Base-by-base conservation (phyloP, 352 stramenopile species). In the Saprolegnia parasitica region DNA sequence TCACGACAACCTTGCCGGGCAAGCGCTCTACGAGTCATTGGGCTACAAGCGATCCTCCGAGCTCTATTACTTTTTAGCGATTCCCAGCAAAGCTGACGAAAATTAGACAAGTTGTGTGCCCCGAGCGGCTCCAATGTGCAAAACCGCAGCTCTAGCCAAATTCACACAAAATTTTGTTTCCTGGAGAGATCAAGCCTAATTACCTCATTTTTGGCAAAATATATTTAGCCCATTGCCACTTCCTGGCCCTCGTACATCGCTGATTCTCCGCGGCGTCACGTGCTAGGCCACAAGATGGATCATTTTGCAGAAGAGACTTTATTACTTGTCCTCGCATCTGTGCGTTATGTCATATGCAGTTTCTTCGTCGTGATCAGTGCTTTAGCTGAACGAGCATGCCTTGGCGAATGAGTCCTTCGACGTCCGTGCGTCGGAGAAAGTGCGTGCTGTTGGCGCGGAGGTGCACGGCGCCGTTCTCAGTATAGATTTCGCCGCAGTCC, bases 401-500 rank as follows among this genome's bases (percentile, higher is more conserved):
- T 71, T 95, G 87, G 23, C 84, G 84, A 45, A 96, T 89, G 37
- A 95, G 74, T 72, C 88, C 80, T 73, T 96, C 87, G 35, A 93
- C 87, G 71, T 95, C 86, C 56, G 91, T 83, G 71, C 71, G 87
- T 18, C 89, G 86, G 58, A 97, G 71, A 52, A 96, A 95, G 65
- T 97, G 88, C 49, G 88, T 94, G 49, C 86, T 95, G 71, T 96
- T 91, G 16, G 76, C 81, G 47, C 91, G 77, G 39, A 97, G 75
- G 74, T 96, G 93, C 57, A 97, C 81, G 56, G 91, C 65, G 5
- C 85, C 90, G 72, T 84, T 93, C 72, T 97, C 90, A 16, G 90
- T 97, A 81, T 96, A 95, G 68, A 97, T 84, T 73, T 97, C 90
- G 58, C 87, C 87, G 63, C 87, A 96, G 73, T 95, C 86, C 56